phyloP scores from a whole-genome alignment of 23 red algal species.

The Gracilaria gracilis region DNA sequence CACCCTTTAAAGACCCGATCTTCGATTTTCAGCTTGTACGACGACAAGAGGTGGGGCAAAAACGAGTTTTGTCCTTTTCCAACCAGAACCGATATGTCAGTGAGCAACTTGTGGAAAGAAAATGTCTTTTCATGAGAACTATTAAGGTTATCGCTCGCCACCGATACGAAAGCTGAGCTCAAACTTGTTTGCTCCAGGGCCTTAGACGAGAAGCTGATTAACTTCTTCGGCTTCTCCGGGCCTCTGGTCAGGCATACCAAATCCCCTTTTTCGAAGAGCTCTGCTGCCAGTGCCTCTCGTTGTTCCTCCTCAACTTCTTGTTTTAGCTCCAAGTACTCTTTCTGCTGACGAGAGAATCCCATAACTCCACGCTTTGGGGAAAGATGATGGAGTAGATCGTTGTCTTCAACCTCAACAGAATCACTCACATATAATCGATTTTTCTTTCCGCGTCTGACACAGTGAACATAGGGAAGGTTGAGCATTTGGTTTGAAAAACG shows the following conservation, averaged over 20 bases:
- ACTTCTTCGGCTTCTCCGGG: background rate
- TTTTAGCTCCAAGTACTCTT: slow-evolving; percentile 13
- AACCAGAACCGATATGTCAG: slow-evolving; percentile 29
- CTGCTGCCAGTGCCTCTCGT: slow-evolving; percentile 29
- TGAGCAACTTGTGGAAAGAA: slow-evolving; percentile 20
- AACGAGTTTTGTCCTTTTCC: background rate
- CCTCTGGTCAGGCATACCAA: slow-evolving; percentile 25
- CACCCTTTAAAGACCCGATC: background rate
- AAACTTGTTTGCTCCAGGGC: background rate
- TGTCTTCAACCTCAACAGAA: background rate
- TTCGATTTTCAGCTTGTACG: slow-evolving; percentile 23
- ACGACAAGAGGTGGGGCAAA: slow-evolving; percentile 23
- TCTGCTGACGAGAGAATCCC: background rate
- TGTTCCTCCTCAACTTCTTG: slow-evolving; percentile 27
- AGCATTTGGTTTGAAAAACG: slow-evolving; percentile 37
- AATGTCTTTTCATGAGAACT: background rate
- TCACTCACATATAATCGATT: slow-evolving; percentile 12
- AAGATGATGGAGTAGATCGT: background rate
- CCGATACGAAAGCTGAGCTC: slow-evolving; percentile 43
- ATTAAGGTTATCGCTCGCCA: slow-evolving; percentile 11
- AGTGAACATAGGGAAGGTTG: slow-evolving; percentile 47
- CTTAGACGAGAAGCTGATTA: background rate
- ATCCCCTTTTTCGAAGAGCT: slow-evolving; percentile 49
- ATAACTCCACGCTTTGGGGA: background rate
- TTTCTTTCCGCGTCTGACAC: slow-evolving; percentile 7